These are phyloP conservation scores for Berberis vulgaris DNA, from an alignment of 164 flowering plant genomes.

Conservation along the genomic window DNA sequence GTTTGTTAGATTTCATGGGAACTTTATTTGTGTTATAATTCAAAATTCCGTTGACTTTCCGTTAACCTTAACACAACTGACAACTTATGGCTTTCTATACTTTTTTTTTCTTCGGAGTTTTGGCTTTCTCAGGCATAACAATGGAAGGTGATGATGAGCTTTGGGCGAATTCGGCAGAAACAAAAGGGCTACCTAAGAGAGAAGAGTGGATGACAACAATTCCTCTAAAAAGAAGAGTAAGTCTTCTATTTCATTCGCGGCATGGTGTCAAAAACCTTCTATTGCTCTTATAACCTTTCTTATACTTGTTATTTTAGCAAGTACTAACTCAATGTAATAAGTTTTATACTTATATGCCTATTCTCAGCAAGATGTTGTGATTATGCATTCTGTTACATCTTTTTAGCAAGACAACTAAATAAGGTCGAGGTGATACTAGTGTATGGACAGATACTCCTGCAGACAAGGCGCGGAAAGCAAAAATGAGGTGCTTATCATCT, in stretches of 20 bases:
- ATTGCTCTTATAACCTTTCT: slow-evolving; percentile 5
- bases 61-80: too few relatives aligned
- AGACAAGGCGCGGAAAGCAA: slow-evolving; percentile 72
- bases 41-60: too few relatives aligned
- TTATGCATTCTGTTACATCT: slow-evolving; percentile 46
- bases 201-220: slow-evolving; percentile 98
- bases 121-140: slow-evolving; percentile 56
- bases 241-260: slow-evolving; percentile 34
- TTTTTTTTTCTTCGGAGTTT: neutral
- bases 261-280: slow-evolving; percentile 48
- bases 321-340: too few relatives aligned
- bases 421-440: slow-evolving; percentile 57
- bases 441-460: slow-evolving; percentile 50
- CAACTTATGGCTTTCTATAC: too few relatives aligned
- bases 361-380: slow-evolving; percentile 43
- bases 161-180: slow-evolving; percentile 28
- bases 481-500: too few relatives aligned
- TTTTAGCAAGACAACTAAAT: slow-evolving; percentile 58
- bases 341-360: too few relatives aligned
- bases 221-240: slow-evolving; percentile 7
- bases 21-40: too few relatives aligned
- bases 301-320: slow-evolving; percentile 10
- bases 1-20: too few relatives aligned
- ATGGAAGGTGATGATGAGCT: slow-evolving; percentile 95
- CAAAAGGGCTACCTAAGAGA: slow-evolving; percentile 45